Evolutionary conservation across 192 early-diverging fungal genomes (phyloP), one percentile per base, ranked within the genome.

Genomic region (Irineochytrium annulatum): DNA sequence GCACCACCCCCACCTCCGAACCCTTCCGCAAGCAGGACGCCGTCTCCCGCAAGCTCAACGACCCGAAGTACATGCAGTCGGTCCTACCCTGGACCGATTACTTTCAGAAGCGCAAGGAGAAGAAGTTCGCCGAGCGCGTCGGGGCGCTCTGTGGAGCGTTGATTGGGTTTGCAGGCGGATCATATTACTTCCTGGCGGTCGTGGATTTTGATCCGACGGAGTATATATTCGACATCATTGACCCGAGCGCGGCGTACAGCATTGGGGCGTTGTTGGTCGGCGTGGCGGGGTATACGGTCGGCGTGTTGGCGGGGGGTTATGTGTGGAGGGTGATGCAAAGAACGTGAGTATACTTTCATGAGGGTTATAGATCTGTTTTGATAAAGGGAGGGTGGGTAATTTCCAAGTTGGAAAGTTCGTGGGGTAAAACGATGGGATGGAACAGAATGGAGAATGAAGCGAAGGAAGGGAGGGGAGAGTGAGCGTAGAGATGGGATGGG

Each of bases 191-290:
- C 55, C 60, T 60, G 28, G 65, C 69, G 17, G 69, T 79, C 11
- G 70, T 69, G 20, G 77, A 79, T 14, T 74, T 78, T 54, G 77
- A 79, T 49, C 77, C 74, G 11, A 70, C 70, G 6, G 59, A 75
- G 46, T 63, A 56, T 24, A 39, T 74, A 5, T 65, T 77, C 34
- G 71, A 64, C 22, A 51, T 77, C 24, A 54, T 49, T 51, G 75
- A 77, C 46, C 64, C 74, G 26, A 60, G 30, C 3, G 20, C 69
- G 30, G 67, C 69, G 6, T 79, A 77, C 59, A 34, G 44, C 4
- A 17, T 77, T 43, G 77, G 65, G 2, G 63, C 65, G 0, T 8
- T 79, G 14, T 62, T 45, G n/a, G 65, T 68, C 1, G 72, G 57
- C 1, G 52, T 49, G 19, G 55, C 22, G 20, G 53, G 51, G 0